Conservation (phyloP, 2,329 filamentous ascomycete species). For the Aspergillus awamori region DNA sequence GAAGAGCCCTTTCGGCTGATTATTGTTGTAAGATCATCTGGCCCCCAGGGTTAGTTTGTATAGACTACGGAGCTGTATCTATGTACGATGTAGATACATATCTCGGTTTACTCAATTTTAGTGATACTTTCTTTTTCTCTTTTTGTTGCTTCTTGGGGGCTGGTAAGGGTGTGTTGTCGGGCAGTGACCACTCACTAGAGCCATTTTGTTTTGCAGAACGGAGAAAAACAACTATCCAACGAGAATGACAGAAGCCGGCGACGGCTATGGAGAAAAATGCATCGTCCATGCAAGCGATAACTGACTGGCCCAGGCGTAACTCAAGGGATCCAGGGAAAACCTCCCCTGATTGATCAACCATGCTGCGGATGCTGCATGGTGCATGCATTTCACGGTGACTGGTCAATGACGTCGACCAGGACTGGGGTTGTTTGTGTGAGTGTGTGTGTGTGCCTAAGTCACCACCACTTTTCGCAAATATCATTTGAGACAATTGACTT, state of each 20-base stretch:
- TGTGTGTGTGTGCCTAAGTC: neutral
- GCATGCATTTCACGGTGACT: neutral
- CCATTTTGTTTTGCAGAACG: neutral
- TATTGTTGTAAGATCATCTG: too few species aligned
- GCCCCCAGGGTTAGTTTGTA: neutral
- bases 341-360: constrained; percentile 10
- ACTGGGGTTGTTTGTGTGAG: too few species aligned
- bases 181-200: neutral
- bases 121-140: neutral
- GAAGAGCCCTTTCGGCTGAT: too few species aligned
- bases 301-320: neutral
- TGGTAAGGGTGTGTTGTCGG: neutral
- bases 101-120: neutral
- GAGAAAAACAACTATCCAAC: constrained; percentile 10
- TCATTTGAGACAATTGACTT: neutral
- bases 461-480: too few species aligned
- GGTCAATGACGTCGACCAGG: constrained; percentile 7
- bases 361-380: neutral
- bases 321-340: neutral
- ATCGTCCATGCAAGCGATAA: constrained; percentile 8
- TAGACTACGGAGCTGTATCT: neutral
- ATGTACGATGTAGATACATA: neutral
- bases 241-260: neutral
- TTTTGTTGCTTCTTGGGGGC: neutral
- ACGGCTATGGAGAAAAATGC: neutral